These are phyloP conservation scores for Collybiopsis luxurians DNA, from an alignment of 768 basidiomycete genomes.

Conservation along the genomic window DNA sequence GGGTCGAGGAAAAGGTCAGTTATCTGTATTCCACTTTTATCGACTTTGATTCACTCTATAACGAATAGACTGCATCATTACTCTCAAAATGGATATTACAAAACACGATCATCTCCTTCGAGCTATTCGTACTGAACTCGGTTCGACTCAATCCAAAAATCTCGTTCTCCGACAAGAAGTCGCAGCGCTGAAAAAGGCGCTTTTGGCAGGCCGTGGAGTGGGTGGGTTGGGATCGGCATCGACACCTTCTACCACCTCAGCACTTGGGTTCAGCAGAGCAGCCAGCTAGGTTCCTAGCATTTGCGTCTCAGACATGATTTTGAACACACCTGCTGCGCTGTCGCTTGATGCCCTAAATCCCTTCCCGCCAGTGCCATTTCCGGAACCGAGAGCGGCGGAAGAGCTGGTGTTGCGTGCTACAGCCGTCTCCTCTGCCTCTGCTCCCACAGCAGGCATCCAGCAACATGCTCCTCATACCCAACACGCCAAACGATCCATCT, in stretches of 20 bases:
- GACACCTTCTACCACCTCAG: not conserved
- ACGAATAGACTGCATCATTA: constrained; percentile 82
- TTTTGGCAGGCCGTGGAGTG: constrained; percentile 63
- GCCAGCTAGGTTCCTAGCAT: constrained; percentile 26
- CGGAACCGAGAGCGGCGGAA: constrained; percentile 37
- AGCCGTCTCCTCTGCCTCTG: constrained; percentile 15
- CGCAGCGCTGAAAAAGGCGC: constrained; percentile 65
- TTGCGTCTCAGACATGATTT: constrained; percentile 23
- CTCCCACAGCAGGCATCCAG: constrained; percentile 14
- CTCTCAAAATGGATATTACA: constrained; percentile 89
- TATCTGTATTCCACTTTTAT: constrained; percentile 10
- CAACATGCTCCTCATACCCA: constrained; percentile 48
- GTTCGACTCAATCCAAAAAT: constrained; percentile 78
- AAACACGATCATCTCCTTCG: constrained; percentile 90
- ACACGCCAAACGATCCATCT: constrained; percentile 76
- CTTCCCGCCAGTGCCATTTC: constrained; percentile 49
- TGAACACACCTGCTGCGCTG: constrained; percentile 29
- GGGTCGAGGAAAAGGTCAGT: constrained; percentile 89
- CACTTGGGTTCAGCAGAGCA: constrained; percentile 20
- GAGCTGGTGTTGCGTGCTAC: constrained; percentile 21
- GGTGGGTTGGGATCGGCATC: not conserved
- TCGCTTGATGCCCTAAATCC: constrained; percentile 35
- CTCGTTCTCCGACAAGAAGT: constrained; percentile 79
- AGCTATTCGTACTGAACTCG: constrained; percentile 81
- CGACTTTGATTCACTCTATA: not conserved